These are phyloP conservation scores for Castanospermum australe DNA, from an alignment of 306 rosid genomes.

Conservation along the genomic window DNA sequence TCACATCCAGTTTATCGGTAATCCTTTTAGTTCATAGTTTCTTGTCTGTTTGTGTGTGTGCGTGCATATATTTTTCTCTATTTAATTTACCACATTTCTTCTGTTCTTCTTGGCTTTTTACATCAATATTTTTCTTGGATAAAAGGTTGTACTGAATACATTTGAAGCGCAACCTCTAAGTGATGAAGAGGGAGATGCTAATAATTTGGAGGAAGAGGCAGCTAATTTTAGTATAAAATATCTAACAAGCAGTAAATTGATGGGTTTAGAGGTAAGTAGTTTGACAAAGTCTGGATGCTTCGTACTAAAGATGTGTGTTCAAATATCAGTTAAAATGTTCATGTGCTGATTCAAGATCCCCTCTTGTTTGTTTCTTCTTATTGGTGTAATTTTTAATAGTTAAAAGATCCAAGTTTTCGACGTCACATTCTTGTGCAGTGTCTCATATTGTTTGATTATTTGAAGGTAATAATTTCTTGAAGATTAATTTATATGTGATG, in stretches of 20 bases:
- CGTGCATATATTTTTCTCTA: not conserved
- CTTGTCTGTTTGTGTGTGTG: not conserved
- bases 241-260: conserved; percentile 94
- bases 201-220: conserved; percentile 85
- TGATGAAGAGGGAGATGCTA: conserved; percentile 95
- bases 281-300: conserved; percentile 19
- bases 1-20: conserved; percentile 80
- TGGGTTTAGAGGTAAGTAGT: conserved; percentile 86
- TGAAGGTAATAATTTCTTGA: conserved; percentile 61
- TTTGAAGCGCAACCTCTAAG: conserved; percentile 96
- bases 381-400: conserved; percentile 39
- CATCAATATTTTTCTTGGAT: conserved; percentile 25
- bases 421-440: conserved; percentile 95
- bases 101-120: not conserved
- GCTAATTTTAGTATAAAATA: conserved; percentile 92
- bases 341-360: conserved; percentile 8
- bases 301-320: not conserved
- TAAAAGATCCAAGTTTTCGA: conserved; percentile 94
- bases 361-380: conserved; percentile 13
- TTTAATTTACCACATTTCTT: conserved; percentile 2
- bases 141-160: conserved; percentile 77
- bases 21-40: conserved; percentile 13
- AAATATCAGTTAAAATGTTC: conserved; percentile 14
- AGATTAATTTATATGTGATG: not conserved
- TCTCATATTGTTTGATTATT: conserved; percentile 87